Evolutionary conservation across 192 early-diverging fungal species (phyloP), one percentile per base, ranked within the genome.

Genomic region (Coemansia reversa): DNA sequence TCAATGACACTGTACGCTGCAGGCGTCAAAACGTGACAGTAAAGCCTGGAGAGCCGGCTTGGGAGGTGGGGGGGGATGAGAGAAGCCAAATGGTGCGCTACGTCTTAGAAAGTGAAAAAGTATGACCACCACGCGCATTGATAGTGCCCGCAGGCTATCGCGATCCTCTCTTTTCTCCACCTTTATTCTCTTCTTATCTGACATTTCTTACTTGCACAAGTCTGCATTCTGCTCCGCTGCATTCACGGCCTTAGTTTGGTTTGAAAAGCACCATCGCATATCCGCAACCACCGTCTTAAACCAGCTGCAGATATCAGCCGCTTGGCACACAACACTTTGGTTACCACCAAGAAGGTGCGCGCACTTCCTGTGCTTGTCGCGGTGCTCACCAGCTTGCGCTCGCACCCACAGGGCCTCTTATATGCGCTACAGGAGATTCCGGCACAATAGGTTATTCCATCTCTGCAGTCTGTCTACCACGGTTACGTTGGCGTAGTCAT

Each of bases 401-500:
- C 39, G 14, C 39, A 45, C 53, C 24, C 27, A 29, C 53, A 55
- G 29, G 27, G 29, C 11, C 53, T 55, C 29, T 33, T 11, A 22
- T 33, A 59, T 59, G 35, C 57, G n/a, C 8, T 18, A 24, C 57
- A 59, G 23, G 11, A 23, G 14, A 7, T 3, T 23, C 27, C n/a
- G 53, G 29, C 9, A 55, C 53, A 14, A n/a, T 30, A n/a, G 8
- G 24, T 22, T 6, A 11, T 9, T 14, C 55, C 25, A n/a, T 57
- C n/a, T 18, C 19, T 29, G 20, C 19, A 29, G 12, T 30, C 47
- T 27, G 24, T 27, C 11, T 3, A 4, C 35, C 18, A 50, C 58
- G 28, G 45, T 18, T 55, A 27, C 54, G n/a, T 29, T 16, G 5
- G 11, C 55, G 16, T 39, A 16, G 25, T 27, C 51, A 80, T 80